These are phyloP conservation scores for Nitzschia palea DNA, from an alignment of 108 stramenopile species.

Conservation along the genomic window DNA sequence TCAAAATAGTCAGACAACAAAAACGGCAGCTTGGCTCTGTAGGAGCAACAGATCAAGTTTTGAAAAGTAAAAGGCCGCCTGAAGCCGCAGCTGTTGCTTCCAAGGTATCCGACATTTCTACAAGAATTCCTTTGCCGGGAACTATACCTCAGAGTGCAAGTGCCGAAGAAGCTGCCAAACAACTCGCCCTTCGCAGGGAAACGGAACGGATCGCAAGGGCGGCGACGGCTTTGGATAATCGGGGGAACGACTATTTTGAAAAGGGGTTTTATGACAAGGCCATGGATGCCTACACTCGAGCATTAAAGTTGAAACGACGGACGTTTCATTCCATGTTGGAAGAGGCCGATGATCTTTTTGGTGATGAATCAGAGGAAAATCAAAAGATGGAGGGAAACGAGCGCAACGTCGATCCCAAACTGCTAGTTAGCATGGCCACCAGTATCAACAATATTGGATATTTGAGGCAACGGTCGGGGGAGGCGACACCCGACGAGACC, in stretches of 20 bases:
- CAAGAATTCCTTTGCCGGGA: too few species aligned
- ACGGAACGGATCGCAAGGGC: slow-evolving; percentile 39
- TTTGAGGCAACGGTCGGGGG: slow-evolving; percentile 49
- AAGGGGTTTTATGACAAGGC: slow-evolving; percentile 51
- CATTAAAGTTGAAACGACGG: slow-evolving; percentile 50
- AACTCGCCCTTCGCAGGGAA: slow-evolving; percentile 15
- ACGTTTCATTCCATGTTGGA: slow-evolving; percentile 34
- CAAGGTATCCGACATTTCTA: background rate
- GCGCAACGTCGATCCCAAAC: slow-evolving; percentile 12
- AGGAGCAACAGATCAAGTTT: background rate
- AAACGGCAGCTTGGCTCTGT: background rate
- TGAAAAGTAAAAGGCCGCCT: background rate
- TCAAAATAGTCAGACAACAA: background rate
- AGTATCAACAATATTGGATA: slow-evolving; percentile 72
- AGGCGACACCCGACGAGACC: slow-evolving; percentile 55
- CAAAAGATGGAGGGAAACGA: slow-evolving; percentile 6
- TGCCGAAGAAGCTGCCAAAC: background rate
- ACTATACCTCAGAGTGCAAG: too few species aligned
- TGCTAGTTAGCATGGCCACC: slow-evolving; percentile 60
- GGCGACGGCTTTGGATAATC: slow-evolving; percentile 47
- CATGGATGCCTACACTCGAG: slow-evolving; percentile 45
- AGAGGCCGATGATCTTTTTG: slow-evolving; percentile 22
- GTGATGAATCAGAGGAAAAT: slow-evolving; percentile 2
- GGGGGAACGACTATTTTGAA: slow-evolving; percentile 55
- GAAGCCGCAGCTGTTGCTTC: background rate